Evolutionary conservation across 2,329 filamentous ascomycete genomes (phyloP), one percentile per base, ranked within the genome.

Genomic region (Parascedosporium putredinis): DNA sequence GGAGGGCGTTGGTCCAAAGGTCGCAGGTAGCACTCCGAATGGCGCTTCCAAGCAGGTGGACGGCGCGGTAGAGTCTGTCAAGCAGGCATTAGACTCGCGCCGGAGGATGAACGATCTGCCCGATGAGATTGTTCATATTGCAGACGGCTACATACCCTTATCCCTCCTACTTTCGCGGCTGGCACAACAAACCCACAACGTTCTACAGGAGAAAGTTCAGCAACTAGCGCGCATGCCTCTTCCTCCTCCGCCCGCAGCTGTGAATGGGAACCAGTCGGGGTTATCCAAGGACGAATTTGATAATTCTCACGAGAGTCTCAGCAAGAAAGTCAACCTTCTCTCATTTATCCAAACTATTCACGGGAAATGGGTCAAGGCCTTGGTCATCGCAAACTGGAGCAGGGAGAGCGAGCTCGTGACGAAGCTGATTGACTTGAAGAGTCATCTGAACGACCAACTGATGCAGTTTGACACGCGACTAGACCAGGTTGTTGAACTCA

Each of bases 381-480:
- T 96, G 18, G 88, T 98, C 20, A 83, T 98, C 44, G 82, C 86
- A 2, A 85, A 93, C 66, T 98, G 93, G 93, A 87, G 86, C 62
- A 78, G 86, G 60, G 84, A 86, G 63, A 81, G 84, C 29, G 75
- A 81, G 34, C 81, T 86, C 57, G 86, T 97, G 57, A 86, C 84
- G 68, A 88, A 85, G 64, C 75, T 97, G 53, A 94, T 97, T 56
- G 90, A 97, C 60, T 69, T 98, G 55, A 86, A 86, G 61, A 74
- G 76, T 23, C 88, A 91, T 71, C 73, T 94, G 53, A 75, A 81
- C 51, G 67, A 72, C 51, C 76, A 86, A 58, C 74, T 81, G 53
- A 65, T 73, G 44, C 67, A 75, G 36, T 90, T 84, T 58, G 72
- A 78, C 51, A 62, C 67, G 7, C 75, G 79, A 5, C 71, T 88